phyloP scores from a whole-genome alignment of 2,329 filamentous ascomycete genomes.

The Colletotrichum godetiae region DNA sequence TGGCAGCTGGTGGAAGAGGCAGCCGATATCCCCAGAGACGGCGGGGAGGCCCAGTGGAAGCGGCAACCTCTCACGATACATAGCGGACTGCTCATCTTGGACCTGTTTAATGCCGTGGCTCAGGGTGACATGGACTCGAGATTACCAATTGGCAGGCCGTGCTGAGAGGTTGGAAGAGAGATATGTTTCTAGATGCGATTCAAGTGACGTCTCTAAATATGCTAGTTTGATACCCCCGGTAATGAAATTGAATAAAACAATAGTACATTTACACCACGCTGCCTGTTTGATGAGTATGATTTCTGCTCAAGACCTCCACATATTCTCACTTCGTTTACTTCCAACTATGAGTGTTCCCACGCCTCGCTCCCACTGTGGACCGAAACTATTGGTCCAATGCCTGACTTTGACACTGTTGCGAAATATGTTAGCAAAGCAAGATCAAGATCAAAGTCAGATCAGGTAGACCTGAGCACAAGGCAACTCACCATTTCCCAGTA shows the following conservation, averaged over 20 bases:
- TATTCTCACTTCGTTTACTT: neutral
- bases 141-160: neutral
- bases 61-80: slow-evolving; percentile 47
- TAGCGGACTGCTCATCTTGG: slow-evolving; percentile 34
- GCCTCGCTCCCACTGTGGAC: neutral
- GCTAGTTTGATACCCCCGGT: neutral
- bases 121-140: neutral
- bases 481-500: slow-evolving; percentile 37
- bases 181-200: neutral
- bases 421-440: neutral
- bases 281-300: neutral
- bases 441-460: too few species aligned
- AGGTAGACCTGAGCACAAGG: too few species aligned
- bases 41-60: slow-evolving; percentile 47
- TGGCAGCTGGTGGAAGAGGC: slow-evolving; percentile 53
- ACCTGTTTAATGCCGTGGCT: slow-evolving; percentile 2
- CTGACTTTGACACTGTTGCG: slow-evolving; percentile 34
- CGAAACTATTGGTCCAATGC: slow-evolving; percentile 29
- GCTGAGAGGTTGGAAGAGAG: neutral
- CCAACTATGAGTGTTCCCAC: neutral
- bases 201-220: neutral
- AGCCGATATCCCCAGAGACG: slow-evolving; percentile 43
- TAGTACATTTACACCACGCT: neutral
- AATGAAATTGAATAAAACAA: neutral
- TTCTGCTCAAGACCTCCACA: neutral